Evolutionary conservation across 805 yeast species (phyloP).

Genomic region (Metschnikowia baotianmanensis): DNA sequence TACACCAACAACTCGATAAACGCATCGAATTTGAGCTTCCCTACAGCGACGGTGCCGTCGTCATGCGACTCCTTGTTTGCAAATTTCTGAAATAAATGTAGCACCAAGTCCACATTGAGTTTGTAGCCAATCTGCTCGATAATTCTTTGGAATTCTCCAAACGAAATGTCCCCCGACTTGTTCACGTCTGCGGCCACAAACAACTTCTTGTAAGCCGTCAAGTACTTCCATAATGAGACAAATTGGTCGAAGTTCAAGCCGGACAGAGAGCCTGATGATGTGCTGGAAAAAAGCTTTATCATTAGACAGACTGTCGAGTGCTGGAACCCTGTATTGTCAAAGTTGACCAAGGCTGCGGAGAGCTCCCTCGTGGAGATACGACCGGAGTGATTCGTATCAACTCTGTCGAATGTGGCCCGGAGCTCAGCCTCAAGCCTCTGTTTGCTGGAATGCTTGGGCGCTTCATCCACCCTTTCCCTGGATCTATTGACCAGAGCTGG

Average conservation of each 20-base stretch:
- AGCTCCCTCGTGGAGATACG: slow-evolving; percentile 56
- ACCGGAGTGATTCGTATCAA: slow-evolving; percentile 55
- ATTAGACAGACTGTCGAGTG: slow-evolving; percentile 58
- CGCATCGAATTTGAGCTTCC: slow-evolving; percentile 66
- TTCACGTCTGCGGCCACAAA: slow-evolving; percentile 63
- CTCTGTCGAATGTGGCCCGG: slow-evolving; percentile 50
- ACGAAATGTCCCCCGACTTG: slow-evolving; percentile 56
- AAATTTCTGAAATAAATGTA: slow-evolving; percentile 57
- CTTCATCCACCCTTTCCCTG: slow-evolving; percentile 17
- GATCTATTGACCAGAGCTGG: slow-evolving; percentile 22
- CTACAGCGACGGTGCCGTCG: slow-evolving; percentile 27
- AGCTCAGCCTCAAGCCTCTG: slow-evolving; percentile 47
- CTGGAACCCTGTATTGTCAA: slow-evolving; percentile 62
- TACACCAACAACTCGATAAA: slow-evolving; percentile 80
- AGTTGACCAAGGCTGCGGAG: slow-evolving; percentile 56
- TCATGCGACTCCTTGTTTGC: slow-evolving; percentile 35
- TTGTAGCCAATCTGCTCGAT: slow-evolving; percentile 65
- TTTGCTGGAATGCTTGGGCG: slow-evolving; percentile 28
- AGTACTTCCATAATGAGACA: slow-evolving; percentile 64
- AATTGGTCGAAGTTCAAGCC: slow-evolving; percentile 56
- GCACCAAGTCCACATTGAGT: slow-evolving; percentile 53
- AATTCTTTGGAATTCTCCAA: slow-evolving; percentile 62
- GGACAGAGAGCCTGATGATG: slow-evolving; percentile 21
- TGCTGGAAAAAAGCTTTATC: slow-evolving; percentile 57
- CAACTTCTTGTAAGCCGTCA: slow-evolving; percentile 62